Evolutionary conservation across 78 protist species (phyloP), one percentile per base, ranked within the genome.

Genomic region (slime mould (Dictyostelium discoideum)): DNA sequence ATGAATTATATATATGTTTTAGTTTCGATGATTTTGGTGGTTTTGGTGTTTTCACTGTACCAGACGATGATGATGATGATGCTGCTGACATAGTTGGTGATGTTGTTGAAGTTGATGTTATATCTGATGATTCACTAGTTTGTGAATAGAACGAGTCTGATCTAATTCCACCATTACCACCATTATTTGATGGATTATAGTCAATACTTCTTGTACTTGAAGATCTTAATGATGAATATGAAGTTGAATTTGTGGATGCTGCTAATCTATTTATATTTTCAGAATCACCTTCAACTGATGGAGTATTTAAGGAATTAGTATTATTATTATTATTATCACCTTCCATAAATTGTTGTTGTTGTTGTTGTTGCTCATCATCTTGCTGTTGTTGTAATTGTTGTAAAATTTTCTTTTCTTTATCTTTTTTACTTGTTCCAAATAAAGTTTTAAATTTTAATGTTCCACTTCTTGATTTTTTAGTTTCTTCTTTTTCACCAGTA

Each of bases 1-100:
- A n/a, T 22, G 95, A 72, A 39, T 82, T 90, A 26, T 90, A 90
- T 72, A 90, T 46, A 50, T n/a, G 65, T 54, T 90, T 90, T 63
- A 85, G 26, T 85, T 85, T 85, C 0, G 54, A 32, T 32, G 81
- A 74, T 74, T 74, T 69, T 85, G 42, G 24, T 8, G 39, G 39
- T 69, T 69, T 69, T 10, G 86, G 42, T 84, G 78, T 32, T 80
- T 13, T 80, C 14, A 26, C 18, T 46, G 65, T 80, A 11, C 46
- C 46, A 29, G 11, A 29, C 0, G 42, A 3, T 10, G 20, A 22
- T 69, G 81, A 0, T 74, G 42, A 37, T 37, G 42, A 16, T 69
- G 42, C 10, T 26, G 39, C 10, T 26, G 39, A 69, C 10, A 44
- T 40, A 18, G 40, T 40, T 14, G 32, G 20, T 44, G 29, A 37